Evolutionary conservation across 73 alveolate species (phyloP), one percentile per base, ranked within the genome.

Genomic region (Paraurostyla sp.): DNA sequence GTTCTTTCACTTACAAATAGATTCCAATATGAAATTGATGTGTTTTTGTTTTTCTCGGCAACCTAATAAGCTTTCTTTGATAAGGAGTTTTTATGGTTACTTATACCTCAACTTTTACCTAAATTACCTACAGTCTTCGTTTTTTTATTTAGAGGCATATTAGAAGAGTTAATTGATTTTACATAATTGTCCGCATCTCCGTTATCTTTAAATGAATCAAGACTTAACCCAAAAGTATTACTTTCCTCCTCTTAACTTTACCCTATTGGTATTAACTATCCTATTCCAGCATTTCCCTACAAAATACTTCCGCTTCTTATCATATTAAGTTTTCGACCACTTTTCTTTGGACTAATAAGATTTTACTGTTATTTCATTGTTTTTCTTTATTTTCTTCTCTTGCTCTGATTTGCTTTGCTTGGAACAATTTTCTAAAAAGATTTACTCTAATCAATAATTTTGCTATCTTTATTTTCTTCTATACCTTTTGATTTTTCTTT

Each of bases 241-340:
- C 78, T 60, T 27, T 60, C 78, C 32, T 60, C 78, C 22, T 60
- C 78, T 33, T 60, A 33, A 30, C 78, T 60, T 60, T 60, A 60
- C 7, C 35, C 78, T 27, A 30, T 2, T 60, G 52, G 51, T 6
- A 60, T 32, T 13, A 25, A 45, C 7, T 29, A 30, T 9, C 78
- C 78, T 30, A 60, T 60, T 2, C 78, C 78, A 29, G 22, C 22
- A 9, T 13, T 20, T 9, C 38, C 38, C 33, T 25, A 35, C 51
- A 13, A 9, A 60, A 60, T 60, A 27, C 35, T 30, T 2, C 78
- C 78, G 32, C 78, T 60, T 60, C 50, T 60, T 16, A 23, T 11
- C 78, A 60, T 27, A 4, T 30, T 60, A 6, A 30, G 32, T 27
- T 13, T 18, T 25, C 23, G 78, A 27, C 45, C 50, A 33, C 78